These are phyloP conservation scores for Chlorella sorokiniana DNA, from an alignment of 139 green algal species.

Conservation along the genomic window DNA sequence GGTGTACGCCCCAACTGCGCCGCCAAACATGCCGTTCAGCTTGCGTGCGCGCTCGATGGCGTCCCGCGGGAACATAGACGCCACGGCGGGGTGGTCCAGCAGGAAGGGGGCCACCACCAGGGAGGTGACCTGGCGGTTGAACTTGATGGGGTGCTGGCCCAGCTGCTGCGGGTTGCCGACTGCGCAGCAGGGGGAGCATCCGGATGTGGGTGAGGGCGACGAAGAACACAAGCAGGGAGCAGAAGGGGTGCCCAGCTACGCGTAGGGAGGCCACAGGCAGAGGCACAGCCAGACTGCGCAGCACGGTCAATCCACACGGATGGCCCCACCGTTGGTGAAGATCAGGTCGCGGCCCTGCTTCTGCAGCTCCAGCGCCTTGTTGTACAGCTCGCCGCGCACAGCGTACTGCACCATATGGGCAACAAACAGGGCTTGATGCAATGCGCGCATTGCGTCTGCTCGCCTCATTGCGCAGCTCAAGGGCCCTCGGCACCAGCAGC, in stretches of 20 bases:
- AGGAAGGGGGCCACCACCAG: constrained; percentile 84
- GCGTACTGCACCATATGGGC: constrained; percentile 20
- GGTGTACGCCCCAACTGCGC: constrained; percentile 89
- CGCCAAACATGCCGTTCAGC: constrained; percentile 71
- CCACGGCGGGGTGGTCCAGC: constrained; percentile 66
- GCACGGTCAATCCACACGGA: no score
- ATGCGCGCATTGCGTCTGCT: background rate
- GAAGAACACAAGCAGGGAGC: no score
- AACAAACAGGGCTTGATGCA: background rate
- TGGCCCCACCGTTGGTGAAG: constrained; percentile 93
- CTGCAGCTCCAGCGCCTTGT: constrained; percentile 82
- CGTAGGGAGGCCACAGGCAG: no score
- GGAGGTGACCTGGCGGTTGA: constrained; percentile 85
- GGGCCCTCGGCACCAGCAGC: no score
- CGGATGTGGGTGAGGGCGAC: no score
- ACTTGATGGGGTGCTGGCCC: constrained; percentile 88
- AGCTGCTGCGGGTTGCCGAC: constrained; percentile 95
- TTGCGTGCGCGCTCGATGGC: constrained; percentile 76
- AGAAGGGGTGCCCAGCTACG: no score
- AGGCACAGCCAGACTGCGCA: no score
- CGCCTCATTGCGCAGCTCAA: no score
- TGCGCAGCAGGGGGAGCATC: constrained; percentile 36
- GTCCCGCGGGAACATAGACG: constrained; percentile 82
- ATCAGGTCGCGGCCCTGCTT: constrained; percentile 89
- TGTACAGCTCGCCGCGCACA: constrained; percentile 86